Percentiles rank a stretch among this genome's conserved stretches.
Evolutionary conservation across 1,139 yeast genomes (phyloP).

Genomic region (Zygoascus sp.): DNA sequence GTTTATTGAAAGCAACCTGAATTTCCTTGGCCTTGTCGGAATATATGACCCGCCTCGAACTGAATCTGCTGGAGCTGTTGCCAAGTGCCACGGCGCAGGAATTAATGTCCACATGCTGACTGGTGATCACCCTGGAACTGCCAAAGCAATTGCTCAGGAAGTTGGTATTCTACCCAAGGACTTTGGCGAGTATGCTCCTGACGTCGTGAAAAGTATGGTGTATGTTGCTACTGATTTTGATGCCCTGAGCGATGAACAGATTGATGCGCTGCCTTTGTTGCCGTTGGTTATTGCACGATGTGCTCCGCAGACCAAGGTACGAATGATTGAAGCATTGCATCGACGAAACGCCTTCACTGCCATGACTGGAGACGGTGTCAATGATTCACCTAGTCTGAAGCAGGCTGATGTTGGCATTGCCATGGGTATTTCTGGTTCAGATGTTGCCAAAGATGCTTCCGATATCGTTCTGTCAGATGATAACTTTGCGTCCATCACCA

Average conservation of each 20-base stretch:
- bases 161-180: constrained; percentile 78
- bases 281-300: constrained; percentile 82
- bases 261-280: constrained; percentile 63
- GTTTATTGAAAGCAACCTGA: constrained; percentile 52
- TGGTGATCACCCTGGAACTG: constrained; percentile 83
- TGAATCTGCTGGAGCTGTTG: constrained; percentile 66
- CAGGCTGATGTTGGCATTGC: constrained; percentile 83
- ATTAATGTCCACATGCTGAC: constrained; percentile 81
- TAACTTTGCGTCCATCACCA: constrained; percentile 70
- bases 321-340: constrained; percentile 79
- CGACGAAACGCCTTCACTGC: constrained; percentile 68
- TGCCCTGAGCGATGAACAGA: constrained; percentile 53
- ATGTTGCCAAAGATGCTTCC: constrained; percentile 76
- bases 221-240: constrained; percentile 78
- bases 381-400: constrained; percentile 76
- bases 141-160: constrained; percentile 76
- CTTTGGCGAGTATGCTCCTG: constrained; percentile 56
- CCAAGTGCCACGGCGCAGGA: constrained; percentile 68
- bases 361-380: constrained; percentile 88
- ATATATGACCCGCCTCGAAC: constrained; percentile 80
- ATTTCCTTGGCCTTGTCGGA: constrained; percentile 68
- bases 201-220: constrained; percentile 61
- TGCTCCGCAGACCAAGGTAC: constrained; percentile 80
- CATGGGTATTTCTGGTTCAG: constrained; percentile 78
- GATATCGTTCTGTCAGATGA: constrained; percentile 72